phyloP scores from a whole-genome alignment of 805 yeast species.

The Candida pseudoglaebosa region DNA sequence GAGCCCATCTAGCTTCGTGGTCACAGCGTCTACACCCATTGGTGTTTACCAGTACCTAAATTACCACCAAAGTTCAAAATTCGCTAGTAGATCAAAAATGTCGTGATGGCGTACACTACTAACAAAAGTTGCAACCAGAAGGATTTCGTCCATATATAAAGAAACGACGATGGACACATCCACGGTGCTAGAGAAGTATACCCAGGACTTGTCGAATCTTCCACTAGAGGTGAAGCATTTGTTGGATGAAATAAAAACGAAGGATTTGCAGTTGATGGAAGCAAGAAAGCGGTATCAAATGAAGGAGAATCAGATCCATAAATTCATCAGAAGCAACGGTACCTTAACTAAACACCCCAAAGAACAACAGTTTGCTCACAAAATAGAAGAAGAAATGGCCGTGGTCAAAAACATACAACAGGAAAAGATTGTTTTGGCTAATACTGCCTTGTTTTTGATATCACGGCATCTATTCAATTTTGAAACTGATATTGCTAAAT shows the following conservation, averaged over 20 bases:
- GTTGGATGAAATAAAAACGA: constrained; percentile 69
- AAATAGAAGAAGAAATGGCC: constrained; percentile 65
- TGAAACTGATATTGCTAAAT: constrained; percentile 68
- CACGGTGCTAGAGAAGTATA: constrained; percentile 48
- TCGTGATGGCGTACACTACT: no score
- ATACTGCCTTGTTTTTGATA: constrained; percentile 76
- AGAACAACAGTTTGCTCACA: constrained; percentile 62
- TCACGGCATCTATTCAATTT: constrained; percentile 70
- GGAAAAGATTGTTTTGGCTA: constrained; percentile 75
- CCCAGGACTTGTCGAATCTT: constrained; percentile 70
- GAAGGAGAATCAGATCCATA: constrained; percentile 77
- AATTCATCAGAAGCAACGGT: constrained; percentile 78
- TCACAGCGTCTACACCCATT: neutral
- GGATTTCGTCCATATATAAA: neutral
- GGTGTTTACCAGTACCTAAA: no score
- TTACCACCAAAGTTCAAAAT: no score
- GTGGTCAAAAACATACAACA: constrained; percentile 60
- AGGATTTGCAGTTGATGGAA: constrained; percentile 66
- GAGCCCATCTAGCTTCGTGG: neutral
- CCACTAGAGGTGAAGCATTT: constrained; percentile 84
- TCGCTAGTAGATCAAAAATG: no score
- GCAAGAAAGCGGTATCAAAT: constrained; percentile 61
- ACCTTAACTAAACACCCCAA: constrained; percentile 77
- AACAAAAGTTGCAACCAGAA: neutral
- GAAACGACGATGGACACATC: constrained; percentile 74